Base-by-base conservation (phyloP, 371 early-diverging fungal species). In the Thermomucor indicae-seudaticae region DNA sequence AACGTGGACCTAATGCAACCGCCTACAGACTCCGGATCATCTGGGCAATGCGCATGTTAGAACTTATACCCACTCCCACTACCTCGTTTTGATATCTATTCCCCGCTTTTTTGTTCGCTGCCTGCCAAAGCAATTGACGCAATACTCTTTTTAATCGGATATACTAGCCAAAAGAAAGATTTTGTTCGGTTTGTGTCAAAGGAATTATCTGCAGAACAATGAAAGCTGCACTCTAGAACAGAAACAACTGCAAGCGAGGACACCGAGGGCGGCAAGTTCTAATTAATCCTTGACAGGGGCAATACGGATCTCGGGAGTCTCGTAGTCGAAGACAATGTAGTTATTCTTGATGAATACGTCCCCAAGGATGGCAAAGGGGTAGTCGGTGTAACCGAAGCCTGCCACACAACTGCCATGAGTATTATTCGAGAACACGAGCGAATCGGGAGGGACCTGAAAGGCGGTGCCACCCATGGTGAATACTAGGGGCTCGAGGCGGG, bases 1-100 rank as follows among this genome's bases (percentile, higher is more conserved):
- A 79, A 83, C 41, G 75, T 79, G 51, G 86, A 86, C 83, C 58
- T 78, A 27, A 79, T 87, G 49, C 79, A 78, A 45, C 74, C 84
- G 12, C 19, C 44, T 6, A 6, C 38, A 39, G 41, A 31, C 16
- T 22, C 24, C 29, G 39, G 43, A 25, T 25, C 41, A 14, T 10
- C 39, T 6, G 47, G 47, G 23, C 25, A 47, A 12, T 54, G 54
- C 19, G 54, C 54, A 38, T 54, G 54, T 25, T 54, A 54, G 28
- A 31, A 28, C 25, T 4, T 25, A 30, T 23, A 34, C 40, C 28
- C 29, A 38, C 12, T 10, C 11, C 12, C 27, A 27, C 27, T 25
- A 10, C 34, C 23, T 16, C 27, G 14, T 32, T 7, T n/a, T 29
- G 14, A 30, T 27, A 49, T 30, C 43, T 39, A 19, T 31, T 50